Evolutionary conservation across 345 rosid species (phyloP), one percentile per base, ranked within the genome.

Genomic region (Eucalyptus erythrocorys): DNA sequence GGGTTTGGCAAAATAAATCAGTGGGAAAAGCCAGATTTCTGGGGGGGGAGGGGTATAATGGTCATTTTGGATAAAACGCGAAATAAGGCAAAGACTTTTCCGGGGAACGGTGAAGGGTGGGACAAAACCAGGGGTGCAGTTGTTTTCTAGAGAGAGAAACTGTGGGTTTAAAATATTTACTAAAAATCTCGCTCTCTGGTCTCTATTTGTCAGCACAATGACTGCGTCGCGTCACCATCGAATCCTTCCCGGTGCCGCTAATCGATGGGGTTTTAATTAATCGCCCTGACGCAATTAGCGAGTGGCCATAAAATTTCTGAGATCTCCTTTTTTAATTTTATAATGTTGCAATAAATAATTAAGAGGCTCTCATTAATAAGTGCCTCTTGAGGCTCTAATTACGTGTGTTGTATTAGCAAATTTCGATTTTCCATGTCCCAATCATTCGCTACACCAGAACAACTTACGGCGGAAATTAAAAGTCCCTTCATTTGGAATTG

Each of bases 81-180:
- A 19, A 79, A 1, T 7, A 2, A 1, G n/a, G 86, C n/a, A 12
- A 79, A 24, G 13, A 1, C 4, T 0, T 1, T 4, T 34, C 81
- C 24, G 13, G 26, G 12, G 1, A 37, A 19, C 12, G 8, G 10
- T 2, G 45, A 13, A 6, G 71, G 7, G 42, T 34, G 4, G 49
- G 27, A 85, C 64, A 91, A 91, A 87, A 90, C 92, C 80, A 55
- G 89, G 92, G 94, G 94, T 88, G 94, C 94, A 68, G 91, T 87
- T 88, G 93, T 49, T 91, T 92, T 85, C 34, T 8, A 11, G 8
- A 49, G 32, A 13, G 34, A 21, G 15, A 88, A 15, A 53, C 86
- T 0, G 76, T 80, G 89, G 89, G 89, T 79, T 11, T 1, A 16
- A 14, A 66, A n/a, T n/a, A n/a, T n/a, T n/a, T n/a, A n/a, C n/a